These are phyloP conservation scores for Dalbergia cultrata DNA, from an alignment of 306 rosid species.

Conservation along the genomic window DNA sequence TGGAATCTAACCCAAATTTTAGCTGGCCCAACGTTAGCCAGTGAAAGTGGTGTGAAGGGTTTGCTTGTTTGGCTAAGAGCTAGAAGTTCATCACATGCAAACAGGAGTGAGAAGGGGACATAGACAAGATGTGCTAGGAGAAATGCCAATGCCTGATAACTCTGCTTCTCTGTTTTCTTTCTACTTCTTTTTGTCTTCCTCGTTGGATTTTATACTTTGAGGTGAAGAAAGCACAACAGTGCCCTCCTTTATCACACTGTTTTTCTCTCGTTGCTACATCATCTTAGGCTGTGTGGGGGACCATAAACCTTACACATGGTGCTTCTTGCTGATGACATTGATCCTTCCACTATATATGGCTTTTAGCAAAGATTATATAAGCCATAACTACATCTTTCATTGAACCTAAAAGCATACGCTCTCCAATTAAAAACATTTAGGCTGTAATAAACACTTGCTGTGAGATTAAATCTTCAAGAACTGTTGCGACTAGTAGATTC, in stretches of 20 bases:
- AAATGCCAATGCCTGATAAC: slow-evolving; percentile 61
- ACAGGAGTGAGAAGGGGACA: slow-evolving; percentile 61
- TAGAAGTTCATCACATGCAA: slow-evolving; percentile 61
- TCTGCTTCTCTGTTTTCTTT: slow-evolving; percentile 50
- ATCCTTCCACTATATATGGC: slow-evolving; percentile 51
- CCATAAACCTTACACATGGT: slow-evolving; percentile 41
- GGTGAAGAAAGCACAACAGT: slow-evolving; percentile 52
- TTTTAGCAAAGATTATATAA: slow-evolving; percentile 36
- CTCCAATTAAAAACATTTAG: too few species aligned
- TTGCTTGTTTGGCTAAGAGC: slow-evolving; percentile 43
- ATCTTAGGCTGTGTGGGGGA: slow-evolving; percentile 41
- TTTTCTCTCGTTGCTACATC: slow-evolving; percentile 40
- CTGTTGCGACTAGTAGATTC: too few species aligned
- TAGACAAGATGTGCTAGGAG: slow-evolving; percentile 64
- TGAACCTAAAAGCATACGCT: too few species aligned
- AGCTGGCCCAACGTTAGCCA: slow-evolving; percentile 54
- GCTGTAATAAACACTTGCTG: too few species aligned
- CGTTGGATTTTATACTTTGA: slow-evolving; percentile 52
- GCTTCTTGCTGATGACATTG: slow-evolving; percentile 53
- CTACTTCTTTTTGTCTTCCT: slow-evolving; percentile 57
- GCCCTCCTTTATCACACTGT: slow-evolving; percentile 34
- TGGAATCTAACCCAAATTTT: slow-evolving; percentile 45
- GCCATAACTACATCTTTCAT: slow-evolving; percentile 28
- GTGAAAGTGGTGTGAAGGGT: slow-evolving; percentile 34
- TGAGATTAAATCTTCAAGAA: too few species aligned